These are phyloP conservation scores for Anthoceros angustus DNA, from an alignment of 225 moss, liverwort and hornwort genomes.

Conservation along the genomic window DNA sequence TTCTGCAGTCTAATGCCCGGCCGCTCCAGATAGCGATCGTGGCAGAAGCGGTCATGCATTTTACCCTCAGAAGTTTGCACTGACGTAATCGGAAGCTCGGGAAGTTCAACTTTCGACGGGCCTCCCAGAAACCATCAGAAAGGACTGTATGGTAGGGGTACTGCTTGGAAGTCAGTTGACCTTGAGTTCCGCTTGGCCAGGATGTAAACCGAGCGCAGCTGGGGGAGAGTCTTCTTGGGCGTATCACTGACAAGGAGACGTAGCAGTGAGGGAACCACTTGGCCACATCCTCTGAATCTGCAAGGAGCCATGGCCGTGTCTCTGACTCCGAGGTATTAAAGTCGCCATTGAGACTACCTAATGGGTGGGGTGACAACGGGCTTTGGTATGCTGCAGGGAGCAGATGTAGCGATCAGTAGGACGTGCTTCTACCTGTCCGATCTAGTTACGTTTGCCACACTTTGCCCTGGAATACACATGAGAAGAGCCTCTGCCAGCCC, in stretches of 20 bases:
- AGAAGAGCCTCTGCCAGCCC: conserved; percentile 83
- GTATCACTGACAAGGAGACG: conserved; percentile 74
- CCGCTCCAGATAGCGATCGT: no score
- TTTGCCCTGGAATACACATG: conserved; percentile 94
- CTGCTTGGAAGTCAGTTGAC: conserved; percentile 31
- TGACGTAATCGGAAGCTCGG: background rate
- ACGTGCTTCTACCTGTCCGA: conserved; percentile 54
- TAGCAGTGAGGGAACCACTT: conserved; percentile 76
- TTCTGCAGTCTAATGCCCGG: no score
- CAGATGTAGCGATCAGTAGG: conserved; percentile 71
- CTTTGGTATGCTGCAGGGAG: conserved; percentile 49
- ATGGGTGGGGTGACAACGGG: conserved; percentile 52
- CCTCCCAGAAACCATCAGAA: conserved; percentile 81
- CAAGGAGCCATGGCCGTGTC: conserved; percentile 69
- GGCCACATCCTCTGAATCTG: conserved; percentile 76
- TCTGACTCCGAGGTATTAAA: conserved; percentile 24
- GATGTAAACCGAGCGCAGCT: conserved; percentile 40
- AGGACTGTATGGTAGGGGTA: conserved; percentile 48
- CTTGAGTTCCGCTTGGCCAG: conserved; percentile 60
- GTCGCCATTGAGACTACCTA: no score
- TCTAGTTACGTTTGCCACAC: conserved; percentile 26
- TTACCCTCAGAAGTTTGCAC: no score
- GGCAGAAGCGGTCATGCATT: no score
- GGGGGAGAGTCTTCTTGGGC: conserved; percentile 62
- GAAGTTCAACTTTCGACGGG: conserved; percentile 10